A percentile compares a stretch with the other conserved stretches of the same genome.
These are phyloP conservation scores for Stachybotrys chlorohalonatus DNA, from an alignment of 2,329 filamentous ascomycete species.

Conservation along the genomic window DNA sequence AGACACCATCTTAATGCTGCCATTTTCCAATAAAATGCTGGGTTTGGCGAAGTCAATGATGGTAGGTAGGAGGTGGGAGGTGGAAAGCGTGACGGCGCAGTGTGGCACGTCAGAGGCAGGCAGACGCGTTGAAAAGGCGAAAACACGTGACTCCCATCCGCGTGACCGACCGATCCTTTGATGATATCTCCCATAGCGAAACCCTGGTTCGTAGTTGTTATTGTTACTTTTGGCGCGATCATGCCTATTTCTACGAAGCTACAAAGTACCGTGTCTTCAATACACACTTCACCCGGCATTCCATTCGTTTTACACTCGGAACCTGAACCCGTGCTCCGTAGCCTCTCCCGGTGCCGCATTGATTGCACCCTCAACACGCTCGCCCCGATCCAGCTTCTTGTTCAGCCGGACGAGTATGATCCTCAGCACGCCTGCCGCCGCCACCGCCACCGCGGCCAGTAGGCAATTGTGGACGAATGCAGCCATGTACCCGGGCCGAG, in stretches of 20 bases:
- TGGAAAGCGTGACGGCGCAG: too few relatives aligned
- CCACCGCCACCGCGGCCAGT: slow-evolving; percentile 54
- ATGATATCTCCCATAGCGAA: neutral
- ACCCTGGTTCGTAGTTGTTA: neutral
- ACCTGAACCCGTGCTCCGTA: slow-evolving; percentile 54
- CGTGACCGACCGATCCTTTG: neutral
- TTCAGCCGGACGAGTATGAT: slow-evolving; percentile 58
- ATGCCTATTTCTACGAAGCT: neutral
- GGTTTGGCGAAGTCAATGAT: neutral
- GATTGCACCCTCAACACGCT: slow-evolving; percentile 45
- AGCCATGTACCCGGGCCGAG: slow-evolving; percentile 34
- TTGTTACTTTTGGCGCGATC: neutral
- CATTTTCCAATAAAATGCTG: neutral
- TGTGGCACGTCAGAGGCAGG: too few relatives aligned
- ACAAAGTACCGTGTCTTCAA: neutral
- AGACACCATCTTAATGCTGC: neutral
- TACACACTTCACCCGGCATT: too few relatives aligned
- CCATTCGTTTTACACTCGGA: slow-evolving; percentile 38
- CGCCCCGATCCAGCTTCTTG: slow-evolving; percentile 57
- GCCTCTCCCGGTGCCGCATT: slow-evolving; percentile 46
- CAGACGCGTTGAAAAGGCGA: neutral
- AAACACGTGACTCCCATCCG: neutral
- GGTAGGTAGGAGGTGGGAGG: neutral
- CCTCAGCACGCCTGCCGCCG: slow-evolving; percentile 52
- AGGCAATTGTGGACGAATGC: slow-evolving; percentile 62